Evolutionary conservation across 257 asterid genomes (phyloP), one percentile per base, ranked within the genome.

Genomic region (Rauvolfia tetraphylla): DNA sequence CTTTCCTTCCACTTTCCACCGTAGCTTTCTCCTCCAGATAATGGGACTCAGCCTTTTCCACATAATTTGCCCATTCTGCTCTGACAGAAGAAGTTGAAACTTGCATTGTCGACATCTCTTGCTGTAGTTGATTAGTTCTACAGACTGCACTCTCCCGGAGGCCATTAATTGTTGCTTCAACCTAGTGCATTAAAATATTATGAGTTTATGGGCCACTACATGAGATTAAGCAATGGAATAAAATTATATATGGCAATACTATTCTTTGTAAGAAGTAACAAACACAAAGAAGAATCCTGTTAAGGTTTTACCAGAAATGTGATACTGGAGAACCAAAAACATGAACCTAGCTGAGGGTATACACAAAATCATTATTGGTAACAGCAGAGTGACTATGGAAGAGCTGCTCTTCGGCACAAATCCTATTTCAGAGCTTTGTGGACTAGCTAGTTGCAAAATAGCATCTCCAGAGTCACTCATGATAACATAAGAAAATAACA

Each of bases 71-170:
- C 96, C 97, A 95, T 78, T 90, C 92, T 31, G 80, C 80, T 86
- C 90, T 88, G 65, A 91, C 88, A 76, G 90, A 89, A 77, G 86
- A 86, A 63, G 93, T 89, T 7, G 86, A 89, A 74, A 87, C 88
- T 79, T 93, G 95, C 97, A 95, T 89, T 31, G 85, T 83, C 41
- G 95, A 90, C 97, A 91, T 91, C 91, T 95, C 98, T 81, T 91
- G 90, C 77, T 95, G 97, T 76, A 95, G 63, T 81, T 84, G 86
- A 71, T 80, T 75, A 74, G 96, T 91, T 84, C 97, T 89, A 75
- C 81, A 90, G 83, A 91, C 88, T 78, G 96, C 90, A 85, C 86
- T 86, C 87, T 89, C 92, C 8, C 97, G 90, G 73, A 95, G 93
- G 78, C 87, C 95, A 79, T 81, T 91, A 78, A 95, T 84, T 65